Percentiles rank a stretch among this genome's conserved stretches.
These are phyloP conservation scores for Cladophialophora exuberans DNA, from an alignment of 2,329 filamentous ascomycete species.

Conservation along the genomic window DNA sequence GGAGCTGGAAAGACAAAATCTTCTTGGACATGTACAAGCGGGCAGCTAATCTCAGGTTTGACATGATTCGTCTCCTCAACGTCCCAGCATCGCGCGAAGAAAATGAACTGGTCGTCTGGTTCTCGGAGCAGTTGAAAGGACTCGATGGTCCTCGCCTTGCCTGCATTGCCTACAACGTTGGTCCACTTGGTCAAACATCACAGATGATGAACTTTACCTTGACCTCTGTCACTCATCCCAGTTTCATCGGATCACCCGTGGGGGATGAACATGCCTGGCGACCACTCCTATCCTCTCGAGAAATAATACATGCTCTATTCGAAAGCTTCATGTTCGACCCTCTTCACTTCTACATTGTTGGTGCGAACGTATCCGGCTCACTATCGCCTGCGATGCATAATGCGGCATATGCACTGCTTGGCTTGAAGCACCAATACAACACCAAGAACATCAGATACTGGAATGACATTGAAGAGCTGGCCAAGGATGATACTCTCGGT, in stretches of 20 bases:
- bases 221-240: slow-evolving; percentile 46
- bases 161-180: slow-evolving; percentile 47
- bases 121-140: slow-evolving; percentile 41
- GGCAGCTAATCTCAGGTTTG: slow-evolving; percentile 42
- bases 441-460: slow-evolving; percentile 43
- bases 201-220: slow-evolving; percentile 48
- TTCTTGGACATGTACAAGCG: slow-evolving; percentile 34
- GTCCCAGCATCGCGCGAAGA: slow-evolving; percentile 42
- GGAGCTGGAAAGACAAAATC: slow-evolving; percentile 23
- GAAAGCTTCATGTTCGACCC: slow-evolving; percentile 47
- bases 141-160: slow-evolving; percentile 38
- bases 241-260: slow-evolving; percentile 33
- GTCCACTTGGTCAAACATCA: slow-evolving; percentile 46
- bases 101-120: slow-evolving; percentile 42
- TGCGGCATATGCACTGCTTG: slow-evolving; percentile 44
- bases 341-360: slow-evolving; percentile 47
- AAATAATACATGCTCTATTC: slow-evolving; percentile 41
- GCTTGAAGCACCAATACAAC: slow-evolving; percentile 45
- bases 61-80: slow-evolving; percentile 44
- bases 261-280: slow-evolving; percentile 34
- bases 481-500: slow-evolving; percentile 44
- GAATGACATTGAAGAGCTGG: slow-evolving; percentile 42
- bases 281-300: slow-evolving; percentile 32
- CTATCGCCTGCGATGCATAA: slow-evolving; percentile 50
- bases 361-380: slow-evolving; percentile 46